Evolutionary conservation across 208 protist species (phyloP).

Genomic region (Phytomonas sp.): DNA sequence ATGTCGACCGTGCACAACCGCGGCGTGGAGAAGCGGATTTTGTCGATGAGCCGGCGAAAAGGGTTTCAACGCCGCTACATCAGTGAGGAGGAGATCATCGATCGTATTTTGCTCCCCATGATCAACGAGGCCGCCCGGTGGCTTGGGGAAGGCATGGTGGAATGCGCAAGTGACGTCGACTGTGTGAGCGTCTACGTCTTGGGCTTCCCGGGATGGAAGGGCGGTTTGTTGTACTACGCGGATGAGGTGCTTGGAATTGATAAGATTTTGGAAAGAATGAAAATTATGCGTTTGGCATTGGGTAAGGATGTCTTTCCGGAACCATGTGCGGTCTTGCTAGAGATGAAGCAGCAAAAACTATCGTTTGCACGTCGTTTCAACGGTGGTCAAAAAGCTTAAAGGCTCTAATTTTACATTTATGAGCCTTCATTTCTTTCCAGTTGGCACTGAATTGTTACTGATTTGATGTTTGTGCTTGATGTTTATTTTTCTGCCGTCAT

Average conservation of each 20-base stretch:
- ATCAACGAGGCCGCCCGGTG: slow-evolving; percentile 88
- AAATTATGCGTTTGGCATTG: slow-evolving; percentile 47
- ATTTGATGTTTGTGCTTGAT: no score
- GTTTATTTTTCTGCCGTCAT: no score
- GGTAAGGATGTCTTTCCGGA: slow-evolving; percentile 32
- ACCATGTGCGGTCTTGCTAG: slow-evolving; percentile 36
- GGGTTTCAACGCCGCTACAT: slow-evolving; percentile 42
- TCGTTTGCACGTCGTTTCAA: slow-evolving; percentile 26
- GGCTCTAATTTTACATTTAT: no score
- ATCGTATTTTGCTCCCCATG: slow-evolving; percentile 78
- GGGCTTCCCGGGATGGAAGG: slow-evolving; percentile 77
- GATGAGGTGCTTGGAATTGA: slow-evolving; percentile 46
- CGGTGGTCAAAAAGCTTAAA: no score
- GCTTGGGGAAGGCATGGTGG: slow-evolving; percentile 65
- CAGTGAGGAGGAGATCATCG: slow-evolving; percentile 63
- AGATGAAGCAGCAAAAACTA: slow-evolving; percentile 31
- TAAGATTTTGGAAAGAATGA: slow-evolving; percentile 52
- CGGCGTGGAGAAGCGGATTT: slow-evolving; percentile 37
- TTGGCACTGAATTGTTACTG: no score
- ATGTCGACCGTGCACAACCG: slow-evolving; percentile 38
- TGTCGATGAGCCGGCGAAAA: slow-evolving; percentile 41
- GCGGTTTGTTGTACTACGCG: slow-evolving; percentile 71
- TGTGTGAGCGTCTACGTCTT: slow-evolving; percentile 72
- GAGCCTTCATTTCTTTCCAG: no score
- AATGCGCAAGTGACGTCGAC: slow-evolving; percentile 75